Evolutionary conservation across 139 green algal genomes (phyloP).

Genomic region (Astrephomene gubernaculifera): DNA sequence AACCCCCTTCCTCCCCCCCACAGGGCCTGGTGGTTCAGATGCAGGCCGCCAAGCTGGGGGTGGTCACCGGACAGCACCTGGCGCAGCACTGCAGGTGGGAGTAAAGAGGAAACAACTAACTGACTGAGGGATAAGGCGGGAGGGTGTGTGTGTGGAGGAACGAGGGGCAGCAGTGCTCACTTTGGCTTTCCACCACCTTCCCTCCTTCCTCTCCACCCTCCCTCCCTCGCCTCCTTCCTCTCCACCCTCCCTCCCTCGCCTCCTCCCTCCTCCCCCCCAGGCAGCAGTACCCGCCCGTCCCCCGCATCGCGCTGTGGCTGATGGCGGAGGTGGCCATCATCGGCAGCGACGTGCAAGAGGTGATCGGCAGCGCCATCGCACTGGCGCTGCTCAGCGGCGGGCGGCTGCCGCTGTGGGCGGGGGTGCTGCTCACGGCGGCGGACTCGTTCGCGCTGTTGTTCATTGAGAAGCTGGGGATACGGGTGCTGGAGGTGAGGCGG

Average conservation of each 20-base stretch:
- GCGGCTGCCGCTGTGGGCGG: constrained; percentile 75
- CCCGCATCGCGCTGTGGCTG: constrained; percentile 77
- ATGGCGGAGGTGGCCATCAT: constrained; percentile 93
- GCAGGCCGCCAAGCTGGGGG: constrained; percentile 83
- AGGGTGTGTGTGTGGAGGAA: too few relatives aligned
- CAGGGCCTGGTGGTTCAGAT: constrained; percentile 88
- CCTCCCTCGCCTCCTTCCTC: too few relatives aligned
- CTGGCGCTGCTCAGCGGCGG: constrained; percentile 80
- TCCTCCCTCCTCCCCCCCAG: neutral
- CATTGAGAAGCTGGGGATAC: constrained; percentile 71
- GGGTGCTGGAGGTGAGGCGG: constrained; percentile 72
- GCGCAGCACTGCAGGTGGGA: constrained; percentile 84
- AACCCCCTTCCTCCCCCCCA: too few relatives aligned
- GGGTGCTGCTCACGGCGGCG: constrained; percentile 58
- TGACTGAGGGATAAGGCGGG: too few relatives aligned
- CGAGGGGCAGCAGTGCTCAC: too few relatives aligned
- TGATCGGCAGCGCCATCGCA: constrained; percentile 79
- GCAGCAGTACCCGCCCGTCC: constrained; percentile 55
- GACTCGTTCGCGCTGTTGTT: constrained; percentile 75
- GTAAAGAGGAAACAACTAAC: too few relatives aligned
- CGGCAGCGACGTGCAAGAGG: constrained; percentile 83
- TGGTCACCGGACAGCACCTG: constrained; percentile 86
- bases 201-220: too few relatives aligned
- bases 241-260: neutral
- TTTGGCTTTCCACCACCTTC: too few relatives aligned